These are phyloP conservation scores for Saitozyma podzolica DNA, from an alignment of 768 basidiomycete species.

Conservation along the genomic window DNA sequence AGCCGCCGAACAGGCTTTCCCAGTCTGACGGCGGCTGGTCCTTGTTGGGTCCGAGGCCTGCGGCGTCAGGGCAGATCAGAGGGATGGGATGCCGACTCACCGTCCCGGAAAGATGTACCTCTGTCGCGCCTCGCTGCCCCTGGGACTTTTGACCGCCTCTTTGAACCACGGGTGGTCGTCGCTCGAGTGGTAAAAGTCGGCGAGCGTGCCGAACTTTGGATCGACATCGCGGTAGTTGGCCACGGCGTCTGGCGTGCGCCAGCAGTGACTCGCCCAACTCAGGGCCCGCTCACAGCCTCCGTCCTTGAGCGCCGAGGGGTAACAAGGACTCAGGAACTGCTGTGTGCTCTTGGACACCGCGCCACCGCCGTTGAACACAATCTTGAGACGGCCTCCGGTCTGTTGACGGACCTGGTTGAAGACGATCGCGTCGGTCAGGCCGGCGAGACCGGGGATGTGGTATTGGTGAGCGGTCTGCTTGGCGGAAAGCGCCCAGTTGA, in stretches of 20 bases:
- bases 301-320: slow-evolving; percentile 42
- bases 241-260: slow-evolving; percentile 41
- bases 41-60: slow-evolving; percentile 36
- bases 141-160: slow-evolving; percentile 21
- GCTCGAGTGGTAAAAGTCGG: slow-evolving; percentile 42
- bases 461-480: slow-evolving; percentile 62
- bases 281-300: slow-evolving; percentile 36
- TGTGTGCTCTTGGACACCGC: slow-evolving; percentile 83
- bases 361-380: slow-evolving; percentile 78
- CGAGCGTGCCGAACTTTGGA: slow-evolving; percentile 38
- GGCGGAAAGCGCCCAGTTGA: slow-evolving; percentile 71
- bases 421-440: slow-evolving; percentile 72
- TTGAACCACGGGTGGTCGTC: slow-evolving; percentile 45
- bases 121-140: slow-evolving; percentile 25
- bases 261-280: background rate
- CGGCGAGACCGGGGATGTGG: slow-evolving; percentile 64
- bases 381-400: slow-evolving; percentile 82
- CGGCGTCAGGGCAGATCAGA: background rate
- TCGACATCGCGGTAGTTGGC: slow-evolving; percentile 44
- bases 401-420: slow-evolving; percentile 74
- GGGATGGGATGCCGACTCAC: slow-evolving; percentile 14
- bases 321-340: slow-evolving; percentile 66
- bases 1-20: slow-evolving; percentile 35
- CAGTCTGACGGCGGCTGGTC: slow-evolving; percentile 36
- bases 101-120: slow-evolving; percentile 43